Conservation (phyloP, 169 alveolate species). For the Plasmodium knowlesi region DNA sequence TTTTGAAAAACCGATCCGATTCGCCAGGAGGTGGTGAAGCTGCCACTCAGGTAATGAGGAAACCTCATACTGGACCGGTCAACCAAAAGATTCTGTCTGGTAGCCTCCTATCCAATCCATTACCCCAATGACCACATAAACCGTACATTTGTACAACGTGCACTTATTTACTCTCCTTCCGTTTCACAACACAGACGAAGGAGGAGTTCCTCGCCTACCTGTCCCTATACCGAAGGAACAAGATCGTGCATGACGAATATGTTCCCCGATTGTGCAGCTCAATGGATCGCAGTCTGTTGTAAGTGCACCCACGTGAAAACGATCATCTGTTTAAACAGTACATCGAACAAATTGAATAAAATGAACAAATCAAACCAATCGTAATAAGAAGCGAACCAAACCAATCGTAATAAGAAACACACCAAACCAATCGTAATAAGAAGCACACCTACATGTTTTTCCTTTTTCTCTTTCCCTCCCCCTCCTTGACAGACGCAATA, state of each 20-base stretch:
- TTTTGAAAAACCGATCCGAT: neutral
- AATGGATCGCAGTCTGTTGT: neutral
- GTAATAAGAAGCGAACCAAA: too few relatives aligned
- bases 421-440: neutral
- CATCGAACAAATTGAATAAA: neutral
- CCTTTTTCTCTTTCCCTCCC: neutral
- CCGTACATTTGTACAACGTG: neutral
- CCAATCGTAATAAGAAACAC: neutral
- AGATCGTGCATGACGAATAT: neutral
- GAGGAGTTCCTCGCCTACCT: neutral
- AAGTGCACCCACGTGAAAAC: neutral
- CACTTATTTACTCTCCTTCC: neutral
- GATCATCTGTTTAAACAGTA: neutral
- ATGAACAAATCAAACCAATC: too few relatives aligned
- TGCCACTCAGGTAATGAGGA: neutral
- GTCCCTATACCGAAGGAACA: slow-evolving; percentile 6
- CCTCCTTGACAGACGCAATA: neutral
- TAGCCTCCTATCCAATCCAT: neutral
- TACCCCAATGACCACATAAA: neutral
- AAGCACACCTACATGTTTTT: neutral
- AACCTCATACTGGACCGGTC: neutral
- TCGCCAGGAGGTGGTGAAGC: neutral
- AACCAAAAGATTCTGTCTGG: neutral
- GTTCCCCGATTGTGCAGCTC: neutral
- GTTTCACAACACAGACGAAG: neutral